Evolutionary conservation across 2,329 filamentous ascomycete species (phyloP), one percentile per base, ranked within the genome.

Genomic region (Microdochium nivale): DNA sequence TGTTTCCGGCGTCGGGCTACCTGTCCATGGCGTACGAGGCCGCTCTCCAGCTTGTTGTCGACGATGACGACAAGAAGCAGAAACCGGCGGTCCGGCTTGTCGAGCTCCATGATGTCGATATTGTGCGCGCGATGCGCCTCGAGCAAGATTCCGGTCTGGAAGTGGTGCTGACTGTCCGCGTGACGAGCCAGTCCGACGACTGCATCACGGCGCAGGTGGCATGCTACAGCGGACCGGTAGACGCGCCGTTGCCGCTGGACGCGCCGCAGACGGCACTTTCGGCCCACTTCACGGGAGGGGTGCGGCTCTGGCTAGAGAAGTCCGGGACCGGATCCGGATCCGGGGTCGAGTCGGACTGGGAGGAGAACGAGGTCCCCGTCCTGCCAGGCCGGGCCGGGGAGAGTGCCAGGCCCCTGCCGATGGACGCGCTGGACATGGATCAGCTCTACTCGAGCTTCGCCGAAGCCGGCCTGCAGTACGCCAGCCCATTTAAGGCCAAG

Each of bases 1-100:
- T 59, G 11, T 58, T 58, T 25, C 59, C 59, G 2, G 56, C 56
- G 2, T 50, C 57, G 5, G 59, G 53, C 1, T 60, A 59, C 16
- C 23, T 56, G 14, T 51, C 21, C 16, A 51, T 48, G 14, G 56
- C 53, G 5, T n/a, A 54, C 10, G 58, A 59, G 43, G 54, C 56
- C 13, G 43, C 57, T 4, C 25, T n/a, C 3, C 33, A 37, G 33
- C 14, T 23, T 33, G 11, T 56, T 3, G 51, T 14, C 7, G 44
- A 21, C 16, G 14, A 19, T 10, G 13, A 10, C 9, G 11, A 5
- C 4, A 37, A 47, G 23, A 52, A 37, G 11, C 32, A 37, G 33
- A 7, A 37, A 14, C 8, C 7, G 33, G 7, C 33, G 33, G 33
- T 56, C 14, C 51, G 46, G 8, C 46, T 58, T 1, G 33, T 60